Base-by-base conservation (phyloP, 2,329 filamentous ascomycete genomes). In the Fusarium concolor region DNA sequence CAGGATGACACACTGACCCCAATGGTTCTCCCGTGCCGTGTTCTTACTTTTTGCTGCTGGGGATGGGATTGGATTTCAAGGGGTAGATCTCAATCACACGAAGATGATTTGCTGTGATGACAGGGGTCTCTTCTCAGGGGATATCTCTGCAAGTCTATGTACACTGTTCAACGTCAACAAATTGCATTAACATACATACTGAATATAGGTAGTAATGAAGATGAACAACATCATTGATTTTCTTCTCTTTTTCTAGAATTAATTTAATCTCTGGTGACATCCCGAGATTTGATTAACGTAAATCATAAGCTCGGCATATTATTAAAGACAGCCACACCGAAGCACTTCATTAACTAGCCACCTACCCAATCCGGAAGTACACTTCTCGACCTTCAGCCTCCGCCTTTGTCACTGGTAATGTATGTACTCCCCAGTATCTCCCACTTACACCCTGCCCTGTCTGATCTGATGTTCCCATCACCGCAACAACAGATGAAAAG, bases 31-130 rank as follows among this genome's bases (percentile, higher is more conserved):
- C 54, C 29, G 43, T 38, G 43, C 37, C 62, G 31, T 46, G 20
- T 26, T 20, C 18, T 62, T 24, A 35, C 43, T 44, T 51, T 20
- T 38, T 29, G 33, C 31, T 31, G 31, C 38, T 58, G 58, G 54
- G 38, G 46, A 44, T 61, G 53, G 56, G 35, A 46, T 49, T 45
- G 33, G 33, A 35, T 17, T 35, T 41, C 41, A 46, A 49, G 54
- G 62, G 66, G 66, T 20, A 70, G 66, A 69, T 69, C 66, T 70
- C 53, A 70, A 70, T 69, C 45, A 33, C 17, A 31, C 29, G 70
- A 47, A 50, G 24, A 39, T 42, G 37, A 43, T 42, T 57, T 47
- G 43, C 59, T 38, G 12, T 39, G 43, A 45, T 49, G 24, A 64
- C 60, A 64, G 41, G 61, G 60, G n/a, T 38, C 33, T 45, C 59